Base-by-base conservation (phyloP, 352 stramenopile species). In the Globisporangium spiculum region DNA sequence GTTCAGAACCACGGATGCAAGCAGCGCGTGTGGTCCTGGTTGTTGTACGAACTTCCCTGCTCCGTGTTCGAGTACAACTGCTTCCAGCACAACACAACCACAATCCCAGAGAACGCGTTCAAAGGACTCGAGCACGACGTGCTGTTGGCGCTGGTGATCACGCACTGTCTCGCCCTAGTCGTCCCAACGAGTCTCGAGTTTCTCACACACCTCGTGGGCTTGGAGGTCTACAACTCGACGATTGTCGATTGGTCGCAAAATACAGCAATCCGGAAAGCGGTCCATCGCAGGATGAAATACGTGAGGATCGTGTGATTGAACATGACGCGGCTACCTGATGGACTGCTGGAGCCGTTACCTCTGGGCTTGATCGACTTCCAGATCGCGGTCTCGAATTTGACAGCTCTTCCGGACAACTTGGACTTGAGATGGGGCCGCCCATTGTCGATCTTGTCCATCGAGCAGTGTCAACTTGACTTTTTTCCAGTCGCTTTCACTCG, bases 141-240 rank as follows among this genome's bases (percentile, higher is more conserved):
- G 18, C 26, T 76, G 20, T 56, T 60, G 6, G 38, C 64, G 3
- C 34, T 79, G 1, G 56, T 68, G 26, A 44, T 75, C 27, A 58
- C 60, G 20, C 63, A 74, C 16, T 79, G 66, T 34, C 41, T 63
- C 10, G 7, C 26, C 10, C 46, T 76, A 6, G 53, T 52, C 0
- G 64, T 79, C 18, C 63, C 63, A 0, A 22, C 44, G 10, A 58
- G 53, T 6, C 67, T 79, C 16, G 24, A 22, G 14, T 26, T 14
- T 1, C 74, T 79, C 24, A 46, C 36, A 14, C 60, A 63, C 6
- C 62, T 79, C 3, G 24, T 72, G 4, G 70, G 66, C 0, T 38
- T 79, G 26, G 60, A 76, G 32, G 61, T 79, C n/a, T 72, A 58
- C 59, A 70, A 67, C 10, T 68, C 60, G 12, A 59, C 46, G 8